Conservation (phyloP, 2,329 filamentous ascomycete genomes). For the Cladosporium colombiae region DNA sequence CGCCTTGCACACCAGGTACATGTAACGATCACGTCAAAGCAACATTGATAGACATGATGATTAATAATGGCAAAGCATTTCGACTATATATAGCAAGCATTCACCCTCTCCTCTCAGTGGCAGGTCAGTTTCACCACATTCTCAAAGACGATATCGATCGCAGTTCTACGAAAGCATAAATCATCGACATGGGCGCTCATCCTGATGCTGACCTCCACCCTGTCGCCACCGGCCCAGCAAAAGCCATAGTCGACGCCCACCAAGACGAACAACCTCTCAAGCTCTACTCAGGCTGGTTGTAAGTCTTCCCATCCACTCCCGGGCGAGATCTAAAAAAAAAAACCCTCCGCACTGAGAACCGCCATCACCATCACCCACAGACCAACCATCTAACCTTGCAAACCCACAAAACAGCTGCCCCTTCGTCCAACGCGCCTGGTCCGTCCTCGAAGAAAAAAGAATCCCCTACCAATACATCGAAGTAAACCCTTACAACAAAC, state of each 20-base stretch:
- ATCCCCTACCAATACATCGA: slow-evolving; percentile 70
- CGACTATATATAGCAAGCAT: neutral
- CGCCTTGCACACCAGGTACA: neutral
- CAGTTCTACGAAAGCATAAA: neutral
- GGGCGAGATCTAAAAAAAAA: neutral
- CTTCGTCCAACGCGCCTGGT: slow-evolving; percentile 69
- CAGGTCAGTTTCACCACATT: no score
- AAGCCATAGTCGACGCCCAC: slow-evolving; percentile 38
- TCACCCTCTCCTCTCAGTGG: neutral
- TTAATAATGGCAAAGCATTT: slow-evolving; percentile 14
- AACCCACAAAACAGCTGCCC: slow-evolving; percentile 52
- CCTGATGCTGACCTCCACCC: slow-evolving; percentile 49
- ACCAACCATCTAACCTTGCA: no score
- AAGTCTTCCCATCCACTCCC: slow-evolving; percentile 2
- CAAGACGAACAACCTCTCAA: slow-evolving; percentile 35
- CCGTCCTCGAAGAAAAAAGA: slow-evolving; percentile 70
- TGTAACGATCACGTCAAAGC: slow-evolving; percentile 1
- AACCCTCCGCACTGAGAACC: no score
- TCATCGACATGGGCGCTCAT: slow-evolving; percentile 28
- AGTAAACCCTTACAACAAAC: slow-evolving; percentile 75
- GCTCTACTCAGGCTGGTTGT: slow-evolving; percentile 40
- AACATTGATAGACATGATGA: slow-evolving; percentile 11
- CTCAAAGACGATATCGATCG: neutral
- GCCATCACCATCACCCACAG: no score
- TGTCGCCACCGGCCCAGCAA: slow-evolving; percentile 48